Evolutionary conservation across 1,284 basidiomycete species (phyloP), one percentile per base, ranked within the genome.

Genomic region (Ustilago trichophora): DNA sequence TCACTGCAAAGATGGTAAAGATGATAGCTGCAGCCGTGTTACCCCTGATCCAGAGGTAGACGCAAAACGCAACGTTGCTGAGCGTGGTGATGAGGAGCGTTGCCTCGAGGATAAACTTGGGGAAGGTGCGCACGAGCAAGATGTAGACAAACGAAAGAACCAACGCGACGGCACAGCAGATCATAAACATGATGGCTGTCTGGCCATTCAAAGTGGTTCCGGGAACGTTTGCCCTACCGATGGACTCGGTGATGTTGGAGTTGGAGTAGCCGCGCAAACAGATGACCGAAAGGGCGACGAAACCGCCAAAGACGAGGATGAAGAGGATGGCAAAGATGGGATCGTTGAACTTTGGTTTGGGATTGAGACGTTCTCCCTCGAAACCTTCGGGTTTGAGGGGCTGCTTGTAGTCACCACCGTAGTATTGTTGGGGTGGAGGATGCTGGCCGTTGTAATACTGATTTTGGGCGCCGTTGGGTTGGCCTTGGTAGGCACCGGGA

Each of bases 161-260:
- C 15, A 90, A 80, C 3, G 86, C 88, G 21, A 87, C 84, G 6
- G 84, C 89, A 12, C 87, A 87, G 49, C 88, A 86, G 38, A 90
- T 81, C 35, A 90, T 85, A 35, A 92, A 85, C 29, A 93, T 86
- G 77, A 90, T 89, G 8, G 86, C 84, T 0, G 88, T 85, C 84
- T 83, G 81, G 12, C 63, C 57, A 93, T 85, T 80, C 91, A 89
- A 16, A 85, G 82, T 85, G 93, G 91, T 16, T 89, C 92, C 70
- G 4, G 47, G 40, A 92, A 86, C 25, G 90, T 88, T 11, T 90
- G 92, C 35, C 12, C n/a, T 47, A 33, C 77, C 69, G 8, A 76
- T 52, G 32, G 59, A 57, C 9, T 45, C 71, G 22, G 47, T 31
- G 34, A 75, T 24, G 41, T 48, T 48, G 42, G 50, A 33, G 19